Conservation (phyloP, 2,329 filamentous ascomycete species). For the Penicillium hordei region DNA sequence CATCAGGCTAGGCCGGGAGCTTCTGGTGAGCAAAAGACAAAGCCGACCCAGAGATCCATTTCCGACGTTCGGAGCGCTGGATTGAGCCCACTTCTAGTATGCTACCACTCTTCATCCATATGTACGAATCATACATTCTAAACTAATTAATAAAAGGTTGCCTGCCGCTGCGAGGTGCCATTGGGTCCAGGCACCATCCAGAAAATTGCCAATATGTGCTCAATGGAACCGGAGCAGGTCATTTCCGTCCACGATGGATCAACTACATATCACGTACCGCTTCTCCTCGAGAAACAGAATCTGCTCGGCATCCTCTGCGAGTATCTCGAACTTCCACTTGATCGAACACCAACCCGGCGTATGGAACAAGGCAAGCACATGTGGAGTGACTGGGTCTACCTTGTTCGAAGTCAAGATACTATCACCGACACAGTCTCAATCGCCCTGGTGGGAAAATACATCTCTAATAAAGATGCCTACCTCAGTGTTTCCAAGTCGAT, state of each 20-base stretch:
- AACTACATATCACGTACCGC: conserved; percentile 89
- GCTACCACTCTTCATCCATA: too few relatives aligned
- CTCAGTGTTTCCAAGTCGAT: conserved; percentile 80
- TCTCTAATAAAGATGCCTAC: conserved; percentile 80
- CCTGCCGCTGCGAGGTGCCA: conserved; percentile 80
- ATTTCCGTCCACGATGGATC: conserved; percentile 83
- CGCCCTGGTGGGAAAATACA: conserved; percentile 90
- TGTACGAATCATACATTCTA: too few relatives aligned
- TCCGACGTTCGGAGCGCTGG: conserved; percentile 79
- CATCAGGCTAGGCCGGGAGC: not conserved
- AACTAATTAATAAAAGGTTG: conserved; percentile 57
- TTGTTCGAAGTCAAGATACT: conserved; percentile 66
- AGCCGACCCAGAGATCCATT: conserved; percentile 91
- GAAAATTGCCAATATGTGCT: conserved; percentile 88
- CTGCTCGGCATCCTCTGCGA: conserved; percentile 67
- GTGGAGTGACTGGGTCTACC: conserved; percentile 75
- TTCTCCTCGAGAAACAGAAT: conserved; percentile 83
- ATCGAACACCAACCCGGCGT: conserved; percentile 51
- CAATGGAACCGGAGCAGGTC: conserved; percentile 81
- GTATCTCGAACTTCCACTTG: conserved; percentile 63
- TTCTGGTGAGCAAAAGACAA: conserved; percentile 82
- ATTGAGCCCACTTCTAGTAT: conserved; percentile 62
- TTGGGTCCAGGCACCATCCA: conserved; percentile 72
- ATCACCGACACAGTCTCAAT: conserved; percentile 72
- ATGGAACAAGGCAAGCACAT: conserved; percentile 64